Base-by-base conservation (phyloP, 177 flowering plant genomes). In the Vitis hybrid region DNA sequence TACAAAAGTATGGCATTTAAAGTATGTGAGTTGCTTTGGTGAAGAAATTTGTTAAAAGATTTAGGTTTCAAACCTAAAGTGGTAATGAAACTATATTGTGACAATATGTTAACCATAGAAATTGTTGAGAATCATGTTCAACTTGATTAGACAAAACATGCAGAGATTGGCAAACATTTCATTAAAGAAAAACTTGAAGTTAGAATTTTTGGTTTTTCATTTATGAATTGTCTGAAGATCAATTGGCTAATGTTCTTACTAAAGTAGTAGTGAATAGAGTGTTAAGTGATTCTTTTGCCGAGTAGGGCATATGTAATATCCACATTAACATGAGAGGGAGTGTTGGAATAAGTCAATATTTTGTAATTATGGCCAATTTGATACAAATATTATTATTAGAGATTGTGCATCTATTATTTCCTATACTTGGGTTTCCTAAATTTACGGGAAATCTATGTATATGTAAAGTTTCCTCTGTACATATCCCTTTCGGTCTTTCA, bases 61-160 rank as follows among this genome's bases (percentile, higher is more conserved):
- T 57, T 57, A 57, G 60, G 60, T 11, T 2, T 57, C 20, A 57
- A n/a, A n/a, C 22, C 60, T 17, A 17, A 17, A 57, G 60, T n/a
- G 60, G 60, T 18, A 57, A 57, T 57, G 60, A 57, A 57, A n/a
- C 60, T 57, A n/a, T 57, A 57, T n/a, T 17, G 19, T 57, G 60
- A 57, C 11, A 57, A 57, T n/a, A 57, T 17, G 60, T 57, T 22
- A 57, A 8, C 28, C 20, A 57, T 57, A 57, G 60, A 57, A 17
- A 57, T 57, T 57, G 19, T 22, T 57, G 22, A 57, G 22, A 57
- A 57, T 22, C 60, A 19, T 14, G 60, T 57, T 17, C 60, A 57
- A 57, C 60, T 17, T 57, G 60, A 57, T 57, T 22, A 22, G 0
- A 57, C 60, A 17, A 57, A 57, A 24, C 20, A 57, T 17, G 60